phyloP scores from a whole-genome alignment of 2,329 filamentous ascomycete genomes.

The Xylaria sp. region DNA sequence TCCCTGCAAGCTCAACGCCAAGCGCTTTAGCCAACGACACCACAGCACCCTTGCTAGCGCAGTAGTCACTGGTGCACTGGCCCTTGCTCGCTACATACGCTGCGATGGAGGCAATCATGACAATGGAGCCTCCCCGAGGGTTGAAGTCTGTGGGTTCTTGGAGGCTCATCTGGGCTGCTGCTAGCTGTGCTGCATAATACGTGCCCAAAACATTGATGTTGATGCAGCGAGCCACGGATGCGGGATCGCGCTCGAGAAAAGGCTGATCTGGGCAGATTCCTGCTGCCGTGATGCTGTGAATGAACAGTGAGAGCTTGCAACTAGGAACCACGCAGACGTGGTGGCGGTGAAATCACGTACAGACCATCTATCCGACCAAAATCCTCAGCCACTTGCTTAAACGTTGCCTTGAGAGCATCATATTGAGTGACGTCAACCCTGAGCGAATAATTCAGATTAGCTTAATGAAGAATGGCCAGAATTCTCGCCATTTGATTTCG shows the following conservation, averaged over 20 bases:
- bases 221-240: slow-evolving; percentile 42
- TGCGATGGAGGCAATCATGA: slow-evolving; percentile 50
- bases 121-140: slow-evolving; percentile 46
- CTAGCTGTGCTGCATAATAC: slow-evolving; percentile 51
- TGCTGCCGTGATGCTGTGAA: slow-evolving; percentile 25
- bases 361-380: slow-evolving; percentile 14
- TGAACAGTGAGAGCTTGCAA: neutral
- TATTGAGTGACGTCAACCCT: slow-evolving; percentile 23
- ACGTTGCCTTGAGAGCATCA: neutral
- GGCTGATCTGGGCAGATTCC: slow-evolving; percentile 32
- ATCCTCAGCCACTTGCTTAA: neutral
- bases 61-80: slow-evolving; percentile 53
- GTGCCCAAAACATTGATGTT: slow-evolving; percentile 48
- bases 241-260: slow-evolving; percentile 36
- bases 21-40: slow-evolving; percentile 55
- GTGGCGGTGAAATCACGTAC: neutral
- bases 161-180: slow-evolving; percentile 50
- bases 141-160: slow-evolving; percentile 43
- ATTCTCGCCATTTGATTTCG: neutral
- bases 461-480: neutral
- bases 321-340: neutral
- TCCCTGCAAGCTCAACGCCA: slow-evolving; percentile 49
- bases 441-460: neutral
- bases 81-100: slow-evolving; percentile 47
- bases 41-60: slow-evolving; percentile 59